These are phyloP conservation scores for Beauveria rudraprayagi DNA, from an alignment of 2,329 filamentous ascomycete genomes.

Conservation along the genomic window DNA sequence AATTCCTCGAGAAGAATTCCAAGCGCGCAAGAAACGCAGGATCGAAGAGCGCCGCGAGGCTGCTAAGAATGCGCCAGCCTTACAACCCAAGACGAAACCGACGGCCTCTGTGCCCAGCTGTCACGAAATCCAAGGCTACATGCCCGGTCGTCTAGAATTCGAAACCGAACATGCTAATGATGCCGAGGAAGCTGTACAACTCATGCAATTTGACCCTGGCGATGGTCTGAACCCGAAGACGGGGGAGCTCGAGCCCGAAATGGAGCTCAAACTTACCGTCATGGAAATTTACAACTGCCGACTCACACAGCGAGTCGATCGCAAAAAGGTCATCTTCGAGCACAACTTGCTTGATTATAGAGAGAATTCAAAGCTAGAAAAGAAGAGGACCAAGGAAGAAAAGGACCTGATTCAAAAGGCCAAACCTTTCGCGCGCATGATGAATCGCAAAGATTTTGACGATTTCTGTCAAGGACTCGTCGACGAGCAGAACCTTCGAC, in stretches of 20 bases:
- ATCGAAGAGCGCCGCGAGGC: slow-evolving; percentile 89
- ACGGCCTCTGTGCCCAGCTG: slow-evolving; percentile 92
- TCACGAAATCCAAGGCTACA: slow-evolving; percentile 97
- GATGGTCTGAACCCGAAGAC: slow-evolving; percentile 82
- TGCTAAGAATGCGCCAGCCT: slow-evolving; percentile 72
- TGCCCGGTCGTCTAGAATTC: slow-evolving; percentile 95
- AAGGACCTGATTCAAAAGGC: slow-evolving; percentile 83
- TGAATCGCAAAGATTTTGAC: slow-evolving; percentile 89
- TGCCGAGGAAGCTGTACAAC: slow-evolving; percentile 93
- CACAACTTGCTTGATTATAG: slow-evolving; percentile 89
- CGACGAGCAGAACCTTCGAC: slow-evolving; percentile 83
- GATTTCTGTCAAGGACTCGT: slow-evolving; percentile 76
- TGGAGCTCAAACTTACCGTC: slow-evolving; percentile 93
- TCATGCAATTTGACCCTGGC: slow-evolving; percentile 96
- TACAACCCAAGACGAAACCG: slow-evolving; percentile 89
- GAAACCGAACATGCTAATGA: slow-evolving; percentile 98
- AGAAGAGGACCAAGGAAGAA: slow-evolving; percentile 94
- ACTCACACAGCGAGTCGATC: slow-evolving; percentile 80
- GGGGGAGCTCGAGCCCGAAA: slow-evolving; percentile 84
- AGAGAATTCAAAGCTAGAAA: slow-evolving; percentile 82
- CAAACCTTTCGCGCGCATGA: slow-evolving; percentile 93
- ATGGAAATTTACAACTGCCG: slow-evolving; percentile 98
- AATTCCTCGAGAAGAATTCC: slow-evolving; percentile 86
- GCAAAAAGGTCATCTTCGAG: slow-evolving; percentile 95
- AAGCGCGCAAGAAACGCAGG: slow-evolving; percentile 80